Percentiles rank a stretch among this genome's conserved stretches.
Evolutionary conservation across 805 yeast species (phyloP).

Genomic region (Debaryomyces maramus): DNA sequence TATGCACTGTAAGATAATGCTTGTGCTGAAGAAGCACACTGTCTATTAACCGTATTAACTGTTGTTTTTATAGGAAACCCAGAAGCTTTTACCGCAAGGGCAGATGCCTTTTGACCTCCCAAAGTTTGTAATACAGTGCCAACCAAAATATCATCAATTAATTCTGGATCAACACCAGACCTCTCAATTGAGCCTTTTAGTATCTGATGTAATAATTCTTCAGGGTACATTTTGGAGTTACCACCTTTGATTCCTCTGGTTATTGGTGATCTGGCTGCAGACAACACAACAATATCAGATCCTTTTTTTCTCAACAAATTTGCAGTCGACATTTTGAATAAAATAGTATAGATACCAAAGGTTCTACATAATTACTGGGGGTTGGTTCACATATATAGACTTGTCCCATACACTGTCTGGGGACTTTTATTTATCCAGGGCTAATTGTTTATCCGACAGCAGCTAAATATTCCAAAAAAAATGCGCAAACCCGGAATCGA

Average conservation of each 20-base stretch:
- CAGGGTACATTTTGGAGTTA: slow-evolving; percentile 34
- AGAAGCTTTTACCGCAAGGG: slow-evolving; percentile 31
- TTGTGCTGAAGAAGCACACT: slow-evolving; percentile 42
- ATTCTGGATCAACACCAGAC: slow-evolving; percentile 21
- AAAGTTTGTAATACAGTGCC: slow-evolving; percentile 38
- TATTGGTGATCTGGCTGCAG: slow-evolving; percentile 36
- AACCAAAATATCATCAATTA: slow-evolving; percentile 35
- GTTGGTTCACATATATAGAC: too few species aligned
- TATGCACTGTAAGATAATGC: slow-evolving; percentile 34
- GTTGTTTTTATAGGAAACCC: slow-evolving; percentile 37
- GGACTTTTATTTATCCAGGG: too few species aligned
- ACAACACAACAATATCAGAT: slow-evolving; percentile 34
- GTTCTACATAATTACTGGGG: too few species aligned
- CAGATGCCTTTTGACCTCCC: slow-evolving; percentile 40
- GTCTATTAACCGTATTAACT: slow-evolving; percentile 36
- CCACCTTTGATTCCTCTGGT: slow-evolving; percentile 39
- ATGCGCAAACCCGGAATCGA: slow-evolving; percentile 20
- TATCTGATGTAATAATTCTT: slow-evolving; percentile 31
- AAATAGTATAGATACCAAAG: too few species aligned
- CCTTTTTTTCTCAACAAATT: slow-evolving; percentile 18
- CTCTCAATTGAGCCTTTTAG: slow-evolving; percentile 27
- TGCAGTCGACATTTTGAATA: neutral
- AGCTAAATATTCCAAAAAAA: slow-evolving; percentile 2
- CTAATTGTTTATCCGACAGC: neutral
- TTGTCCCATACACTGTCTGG: too few species aligned